phyloP scores from a whole-genome alignment of 2,329 filamentous ascomycete genomes.

The Aspergillus hortae region DNA sequence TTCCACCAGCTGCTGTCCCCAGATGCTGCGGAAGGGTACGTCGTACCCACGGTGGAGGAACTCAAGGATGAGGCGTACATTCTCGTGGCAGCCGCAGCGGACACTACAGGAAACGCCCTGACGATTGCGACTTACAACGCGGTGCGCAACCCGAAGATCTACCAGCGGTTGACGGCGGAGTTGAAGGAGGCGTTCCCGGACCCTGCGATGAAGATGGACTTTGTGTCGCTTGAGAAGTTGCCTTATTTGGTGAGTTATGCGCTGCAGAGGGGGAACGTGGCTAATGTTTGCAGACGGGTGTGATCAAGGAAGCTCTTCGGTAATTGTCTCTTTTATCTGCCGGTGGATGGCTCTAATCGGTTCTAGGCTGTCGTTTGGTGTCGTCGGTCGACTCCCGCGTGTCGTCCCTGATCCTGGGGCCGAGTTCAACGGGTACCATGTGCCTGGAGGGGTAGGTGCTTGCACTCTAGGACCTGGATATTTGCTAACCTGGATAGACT shows the following conservation, averaged over 20 bases:
- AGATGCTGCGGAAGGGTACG: conserved; percentile 14
- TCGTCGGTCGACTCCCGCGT: conserved; percentile 31
- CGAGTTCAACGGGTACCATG: conserved; percentile 28
- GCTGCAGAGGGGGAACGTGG: not conserved
- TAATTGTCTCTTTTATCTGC: conserved; percentile 2
- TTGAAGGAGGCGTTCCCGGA: conserved; percentile 29
- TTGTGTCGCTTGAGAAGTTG: conserved; percentile 31
- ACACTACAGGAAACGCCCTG: conserved; percentile 34
- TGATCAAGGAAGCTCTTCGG: conserved; percentile 37
- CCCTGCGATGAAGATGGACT: conserved; percentile 19
- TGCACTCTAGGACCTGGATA: too few species aligned
- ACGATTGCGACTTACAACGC: conserved; percentile 30
- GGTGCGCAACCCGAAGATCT: conserved; percentile 24
- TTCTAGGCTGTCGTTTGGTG: conserved; percentile 28
- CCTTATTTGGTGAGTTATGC: conserved; percentile 27
- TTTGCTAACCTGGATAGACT: conserved; percentile 8
- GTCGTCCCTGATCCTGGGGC: conserved; percentile 29
- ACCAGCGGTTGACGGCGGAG: conserved; percentile 23
- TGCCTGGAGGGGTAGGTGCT: conserved; percentile 26
- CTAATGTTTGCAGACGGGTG: conserved; percentile 20
- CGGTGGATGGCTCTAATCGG: not conserved
- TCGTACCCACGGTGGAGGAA: conserved; percentile 18
- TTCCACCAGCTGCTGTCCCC: conserved; percentile 19
- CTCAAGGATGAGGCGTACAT: conserved; percentile 27
- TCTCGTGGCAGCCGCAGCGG: conserved; percentile 28